Evolutionary conservation across 2,329 filamentous ascomycete genomes (phyloP), one percentile per base, ranked within the genome.

Genomic region (Trichoderma semiorbis): DNA sequence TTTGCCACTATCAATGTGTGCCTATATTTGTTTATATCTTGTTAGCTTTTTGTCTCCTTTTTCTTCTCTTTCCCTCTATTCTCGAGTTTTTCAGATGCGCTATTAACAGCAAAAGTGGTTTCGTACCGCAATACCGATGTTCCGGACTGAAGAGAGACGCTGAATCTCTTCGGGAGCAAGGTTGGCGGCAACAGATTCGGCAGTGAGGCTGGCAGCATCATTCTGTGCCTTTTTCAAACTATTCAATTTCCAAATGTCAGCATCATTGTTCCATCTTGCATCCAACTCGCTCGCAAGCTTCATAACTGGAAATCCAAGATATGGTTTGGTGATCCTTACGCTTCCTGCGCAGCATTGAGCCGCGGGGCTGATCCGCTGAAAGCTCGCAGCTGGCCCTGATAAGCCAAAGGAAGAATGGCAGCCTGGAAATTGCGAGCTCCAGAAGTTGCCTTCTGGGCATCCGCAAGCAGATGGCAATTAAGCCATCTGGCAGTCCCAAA

Each of bases 1-100:
- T 85, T 99, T 99, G 78, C 96, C 96, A 79, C 94, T 97, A 85
- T 99, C 96, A 81, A 99, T 99, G 81, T 99, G 96, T 75, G 96
- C 96, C 92, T 94, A 47, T 63, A 10, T 32, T 32, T 18, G 16
- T 26, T 7, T 7, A 26, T 5, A 57, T 39, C 12, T 14, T 11
- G 62, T 73, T 28, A 72, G 67, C n/a, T 39, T 55, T 47, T 21
- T 14, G 18, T 36, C 16, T 43, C 34, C 10, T 47, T 53, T 24
- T 39, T 24, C 7, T 11, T 11, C 1, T n/a, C 8, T 21, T n/a
- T 5, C 10, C 10, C n/a, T 47, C 47, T 24, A 12, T 50, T 50
- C 5, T 24, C 11, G 47, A 12, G 12, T 36, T 26, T 24, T 28
- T 12, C 8, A 28, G 7, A 26, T 61, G 28, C 47, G 53, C 30